These are phyloP conservation scores for Podospora pseudocomata DNA, from an alignment of 495 filamentous ascomycete genomes.

Conservation along the genomic window DNA sequence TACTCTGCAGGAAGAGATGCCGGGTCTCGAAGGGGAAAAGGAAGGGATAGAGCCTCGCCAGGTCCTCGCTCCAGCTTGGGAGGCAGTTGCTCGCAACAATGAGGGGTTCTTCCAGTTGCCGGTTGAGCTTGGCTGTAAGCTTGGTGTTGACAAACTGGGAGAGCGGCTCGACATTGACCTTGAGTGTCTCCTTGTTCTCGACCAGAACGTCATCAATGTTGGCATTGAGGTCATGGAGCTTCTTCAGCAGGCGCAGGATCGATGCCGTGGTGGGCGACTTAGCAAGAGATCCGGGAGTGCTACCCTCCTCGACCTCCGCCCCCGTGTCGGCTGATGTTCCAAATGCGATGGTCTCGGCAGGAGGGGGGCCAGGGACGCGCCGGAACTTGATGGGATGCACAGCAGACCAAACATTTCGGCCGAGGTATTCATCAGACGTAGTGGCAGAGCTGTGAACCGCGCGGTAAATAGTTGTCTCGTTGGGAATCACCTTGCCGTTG, in stretches of 20 bases:
- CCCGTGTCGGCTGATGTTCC: slow-evolving; percentile 50
- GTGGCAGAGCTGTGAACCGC: slow-evolving; percentile 76
- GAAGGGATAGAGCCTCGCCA: slow-evolving; percentile 95
- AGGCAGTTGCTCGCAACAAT: slow-evolving; percentile 98
- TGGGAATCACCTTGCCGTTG: slow-evolving; percentile 74
- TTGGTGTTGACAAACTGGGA: slow-evolving; percentile 99
- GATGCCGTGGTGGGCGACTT: slow-evolving; percentile 79
- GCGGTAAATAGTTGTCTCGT: slow-evolving; percentile 94
- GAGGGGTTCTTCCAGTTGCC: slow-evolving; percentile 95
- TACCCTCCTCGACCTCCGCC: slow-evolving; percentile 45
- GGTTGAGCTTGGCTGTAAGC: slow-evolving; percentile 96
- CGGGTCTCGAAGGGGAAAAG: slow-evolving; percentile 99
- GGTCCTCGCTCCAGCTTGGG: slow-evolving; percentile 93
- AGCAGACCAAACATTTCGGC: slow-evolving; percentile 80
- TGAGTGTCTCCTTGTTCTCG: slow-evolving; percentile 70
- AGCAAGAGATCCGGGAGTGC: slow-evolving; percentile 77
- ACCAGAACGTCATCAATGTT: slow-evolving; percentile 95
- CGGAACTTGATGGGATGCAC: slow-evolving; percentile 90
- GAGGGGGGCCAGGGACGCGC: slow-evolving; percentile 82
- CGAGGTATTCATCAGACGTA: slow-evolving; percentile 61
- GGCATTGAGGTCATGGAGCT: slow-evolving; percentile 88
- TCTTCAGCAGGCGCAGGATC: slow-evolving; percentile 84
- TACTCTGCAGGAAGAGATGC: slow-evolving; percentile 95
- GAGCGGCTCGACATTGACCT: slow-evolving; percentile 73
- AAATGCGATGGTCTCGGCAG: slow-evolving; percentile 68